phyloP scores from a whole-genome alignment of 139 green algal species.

The Pseudopediastrum boryanum region DNA sequence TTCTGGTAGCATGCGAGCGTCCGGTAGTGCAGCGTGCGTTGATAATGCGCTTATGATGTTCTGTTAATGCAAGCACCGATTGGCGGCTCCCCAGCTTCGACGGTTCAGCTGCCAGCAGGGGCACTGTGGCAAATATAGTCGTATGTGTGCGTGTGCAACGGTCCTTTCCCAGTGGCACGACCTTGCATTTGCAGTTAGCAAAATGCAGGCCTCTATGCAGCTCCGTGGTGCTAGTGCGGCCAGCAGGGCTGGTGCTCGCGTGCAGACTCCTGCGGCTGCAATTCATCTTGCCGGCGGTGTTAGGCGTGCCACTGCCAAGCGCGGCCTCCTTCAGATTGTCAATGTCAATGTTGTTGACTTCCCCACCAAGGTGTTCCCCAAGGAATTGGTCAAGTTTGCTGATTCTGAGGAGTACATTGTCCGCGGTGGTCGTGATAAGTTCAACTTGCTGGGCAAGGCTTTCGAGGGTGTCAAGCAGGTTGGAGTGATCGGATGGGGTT shows the following conservation, averaged over 20 bases:
- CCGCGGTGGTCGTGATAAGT: slow-evolving; percentile 93
- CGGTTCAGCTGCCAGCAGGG: too few species aligned
- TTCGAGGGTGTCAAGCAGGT: slow-evolving; percentile 89
- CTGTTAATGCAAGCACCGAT: too few species aligned
- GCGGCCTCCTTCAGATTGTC: neutral
- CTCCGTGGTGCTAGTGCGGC: slow-evolving; percentile 15
- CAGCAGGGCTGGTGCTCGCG: slow-evolving; percentile 14
- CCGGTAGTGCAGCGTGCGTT: too few species aligned
- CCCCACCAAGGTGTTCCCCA: slow-evolving; percentile 60
- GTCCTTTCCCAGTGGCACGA: too few species aligned
- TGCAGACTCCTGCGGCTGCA: neutral
- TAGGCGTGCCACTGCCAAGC: neutral
- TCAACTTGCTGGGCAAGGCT: slow-evolving; percentile 81
- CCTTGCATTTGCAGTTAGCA: too few species aligned
- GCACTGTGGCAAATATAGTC: too few species aligned
- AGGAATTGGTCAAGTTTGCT: slow-evolving; percentile 78
- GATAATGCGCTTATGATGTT: too few species aligned
- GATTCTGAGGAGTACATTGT: slow-evolving; percentile 91
- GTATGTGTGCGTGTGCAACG: too few species aligned
- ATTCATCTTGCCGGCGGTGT: neutral
- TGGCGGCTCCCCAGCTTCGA: too few species aligned
- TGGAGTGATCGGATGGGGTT: slow-evolving; percentile 98
- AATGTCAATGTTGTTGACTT: slow-evolving; percentile 23
- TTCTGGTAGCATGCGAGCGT: too few species aligned
- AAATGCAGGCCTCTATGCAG: slow-evolving; percentile 40